These are phyloP conservation scores for Lipomyces yamadae DNA, from an alignment of 805 yeast genomes.

Conservation along the genomic window DNA sequence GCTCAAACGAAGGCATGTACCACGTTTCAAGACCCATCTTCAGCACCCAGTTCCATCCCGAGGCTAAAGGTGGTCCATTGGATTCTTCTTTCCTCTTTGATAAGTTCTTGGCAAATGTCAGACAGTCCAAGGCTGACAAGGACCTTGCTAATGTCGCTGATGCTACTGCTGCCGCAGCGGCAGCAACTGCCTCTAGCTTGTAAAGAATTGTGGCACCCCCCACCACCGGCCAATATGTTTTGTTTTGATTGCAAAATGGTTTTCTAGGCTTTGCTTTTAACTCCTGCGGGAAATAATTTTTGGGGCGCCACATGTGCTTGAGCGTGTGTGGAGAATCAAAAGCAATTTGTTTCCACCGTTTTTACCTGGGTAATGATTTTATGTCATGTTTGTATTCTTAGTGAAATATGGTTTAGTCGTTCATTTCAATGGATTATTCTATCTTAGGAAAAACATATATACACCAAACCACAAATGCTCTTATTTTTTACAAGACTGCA, in stretches of 20 bases:
- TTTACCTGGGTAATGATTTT: neutral
- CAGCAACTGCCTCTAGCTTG: neutral
- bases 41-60: conserved; percentile 98
- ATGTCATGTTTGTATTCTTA: neutral
- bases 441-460: neutral
- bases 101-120: conserved; percentile 76
- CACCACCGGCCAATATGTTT: too few species aligned
- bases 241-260: neutral
- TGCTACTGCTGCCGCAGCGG: neutral
- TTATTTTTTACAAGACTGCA: neutral
- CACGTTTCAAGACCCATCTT: conserved; percentile 87
- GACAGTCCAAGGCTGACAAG: conserved; percentile 53
- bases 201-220: neutral
- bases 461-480: neutral
- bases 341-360: neutral
- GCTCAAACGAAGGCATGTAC: conserved; percentile 97
- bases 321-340: neutral
- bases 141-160: conserved; percentile 4
- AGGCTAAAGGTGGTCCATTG: conserved; percentile 98
- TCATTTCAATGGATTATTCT: neutral
- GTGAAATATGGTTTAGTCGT: neutral
- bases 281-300: neutral
- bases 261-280: neutral
- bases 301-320: neutral
- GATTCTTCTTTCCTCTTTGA: conserved; percentile 92